Conservation (phyloP, 2,329 filamentous ascomycete genomes). For the Nigrospora sphaerica region DNA sequence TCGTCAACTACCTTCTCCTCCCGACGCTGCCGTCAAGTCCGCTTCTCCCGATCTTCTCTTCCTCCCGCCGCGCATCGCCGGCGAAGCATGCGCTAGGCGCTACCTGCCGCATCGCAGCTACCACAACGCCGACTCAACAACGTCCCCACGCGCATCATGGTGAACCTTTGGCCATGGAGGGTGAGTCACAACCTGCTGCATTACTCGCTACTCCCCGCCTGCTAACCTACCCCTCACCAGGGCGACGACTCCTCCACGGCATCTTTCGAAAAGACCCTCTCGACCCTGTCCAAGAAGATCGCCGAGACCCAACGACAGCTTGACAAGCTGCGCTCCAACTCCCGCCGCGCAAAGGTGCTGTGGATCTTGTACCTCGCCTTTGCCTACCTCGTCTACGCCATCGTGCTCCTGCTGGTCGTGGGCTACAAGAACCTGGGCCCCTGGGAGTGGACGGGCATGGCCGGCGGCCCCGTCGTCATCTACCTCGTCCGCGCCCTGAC, state of each 20-base stretch:
- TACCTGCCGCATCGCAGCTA: too few species aligned
- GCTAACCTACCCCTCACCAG: slow-evolving; percentile 33
- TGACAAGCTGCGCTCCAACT: slow-evolving; percentile 63
- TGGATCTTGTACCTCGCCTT: slow-evolving; percentile 89
- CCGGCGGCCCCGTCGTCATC: slow-evolving; percentile 76
- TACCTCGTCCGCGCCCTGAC: slow-evolving; percentile 63
- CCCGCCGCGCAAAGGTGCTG: slow-evolving; percentile 74
- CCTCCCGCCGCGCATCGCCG: too few species aligned
- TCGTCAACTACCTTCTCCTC: too few species aligned
- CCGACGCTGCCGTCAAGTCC: too few species aligned
- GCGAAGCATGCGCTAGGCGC: too few species aligned
- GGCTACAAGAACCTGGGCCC: slow-evolving; percentile 73
- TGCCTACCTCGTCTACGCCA: slow-evolving; percentile 78
- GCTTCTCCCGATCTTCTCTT: too few species aligned
- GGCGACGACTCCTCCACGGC: slow-evolving; percentile 75
- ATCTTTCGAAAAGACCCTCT: slow-evolving; percentile 87
- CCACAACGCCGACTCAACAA: too few species aligned
- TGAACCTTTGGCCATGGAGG: slow-evolving; percentile 81
- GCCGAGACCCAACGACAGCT: slow-evolving; percentile 64
- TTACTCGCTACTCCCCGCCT: not conserved
- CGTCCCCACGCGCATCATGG: slow-evolving; percentile 45
- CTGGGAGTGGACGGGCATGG: slow-evolving; percentile 70
- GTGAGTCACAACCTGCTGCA: slow-evolving; percentile 33
- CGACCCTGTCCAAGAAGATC: slow-evolving; percentile 77
- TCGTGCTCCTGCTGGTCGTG: slow-evolving; percentile 77